phyloP scores from a whole-genome alignment of 371 early-diverging fungal genomes.

The Mucor mucedo region DNA sequence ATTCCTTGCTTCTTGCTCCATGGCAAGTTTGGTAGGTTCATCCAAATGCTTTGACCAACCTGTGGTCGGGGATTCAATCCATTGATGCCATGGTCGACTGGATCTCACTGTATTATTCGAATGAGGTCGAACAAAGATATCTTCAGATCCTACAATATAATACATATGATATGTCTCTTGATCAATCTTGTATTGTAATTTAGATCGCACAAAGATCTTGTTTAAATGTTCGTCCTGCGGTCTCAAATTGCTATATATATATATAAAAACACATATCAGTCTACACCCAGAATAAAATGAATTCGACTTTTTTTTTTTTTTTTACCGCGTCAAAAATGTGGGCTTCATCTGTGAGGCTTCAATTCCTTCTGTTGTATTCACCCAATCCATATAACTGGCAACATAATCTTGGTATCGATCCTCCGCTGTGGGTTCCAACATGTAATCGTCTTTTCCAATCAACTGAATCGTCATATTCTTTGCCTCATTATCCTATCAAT shows the following conservation, averaged over 20 bases:
- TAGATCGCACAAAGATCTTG: slow-evolving; percentile 66
- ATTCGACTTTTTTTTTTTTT: neutral
- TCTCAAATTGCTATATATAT: slow-evolving; percentile 63
- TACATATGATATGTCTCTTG: slow-evolving; percentile 62
- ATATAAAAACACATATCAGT: neutral
- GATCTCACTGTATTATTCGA: slow-evolving; percentile 2
- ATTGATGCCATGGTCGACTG: slow-evolving; percentile 13
- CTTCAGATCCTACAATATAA: slow-evolving; percentile 58
- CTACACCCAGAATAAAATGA: too few species aligned
- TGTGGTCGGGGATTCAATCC: slow-evolving; percentile 37
- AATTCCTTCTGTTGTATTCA: slow-evolving; percentile 78
- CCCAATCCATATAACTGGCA: slow-evolving; percentile 84
- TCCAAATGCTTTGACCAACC: slow-evolving; percentile 41
- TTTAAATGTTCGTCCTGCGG: slow-evolving; percentile 76
- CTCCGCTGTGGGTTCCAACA: slow-evolving; percentile 79
- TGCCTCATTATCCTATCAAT: slow-evolving; percentile 57
- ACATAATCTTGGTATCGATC: slow-evolving; percentile 94
- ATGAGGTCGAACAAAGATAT: slow-evolving; percentile 60
- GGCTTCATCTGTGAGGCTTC: slow-evolving; percentile 53
- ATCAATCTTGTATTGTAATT: slow-evolving; percentile 92
- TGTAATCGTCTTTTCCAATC: slow-evolving; percentile 85
- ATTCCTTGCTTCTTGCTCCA: slow-evolving; percentile 36
- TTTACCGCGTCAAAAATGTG: slow-evolving; percentile 73
- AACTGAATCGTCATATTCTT: slow-evolving; percentile 82
- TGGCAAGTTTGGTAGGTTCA: slow-evolving; percentile 24